Base-by-base conservation (phyloP, 1,284 basidiomycete genomes). In the Thelephora terrestris region DNA sequence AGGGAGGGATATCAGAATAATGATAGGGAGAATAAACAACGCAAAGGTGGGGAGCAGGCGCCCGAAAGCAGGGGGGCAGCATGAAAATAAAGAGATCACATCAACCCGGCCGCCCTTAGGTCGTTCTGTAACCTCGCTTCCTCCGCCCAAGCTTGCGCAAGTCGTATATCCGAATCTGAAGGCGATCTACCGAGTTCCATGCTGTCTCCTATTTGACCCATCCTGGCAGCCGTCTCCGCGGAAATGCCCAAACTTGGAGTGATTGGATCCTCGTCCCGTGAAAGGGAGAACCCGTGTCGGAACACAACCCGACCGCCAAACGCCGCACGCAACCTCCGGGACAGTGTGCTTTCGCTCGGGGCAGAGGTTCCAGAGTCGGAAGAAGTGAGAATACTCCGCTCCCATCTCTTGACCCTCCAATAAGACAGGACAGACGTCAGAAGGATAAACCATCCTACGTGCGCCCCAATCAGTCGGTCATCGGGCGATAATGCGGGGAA, bases 361-460 rank as follows among this genome's bases (percentile, higher is more conserved):
- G 57, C 42, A 56, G 62, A 52, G 27, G 51, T 49, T 50, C 53
- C 18, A 46, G 55, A 35, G 20, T 52, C 43, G 35, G 53, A 7
- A 49, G 55, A 42, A 23, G 74, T 71, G 24, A 89, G 70, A 48
- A 90, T 83, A 18, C 81, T 78, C 50, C 76, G 71, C 61, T 90
- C 86, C 86, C 85, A 89, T 39, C 90, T 79, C 64, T 93, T 93
- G 50, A 94, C 89, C 43, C 91, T 79, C 87, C 89, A 95, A 71
- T 87, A 96, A 25, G 88, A 85, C 43, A 96, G 82, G 9, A 94
- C 61, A 17, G 85, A 88, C 1, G 90, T 94, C 45, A 95, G 71
- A 23, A 97, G 76, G 49, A 94, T 73, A 68, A 96, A 95, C 91
- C 92, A 96, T 1, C 93, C 89, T 75, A 52, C 14, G 35, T 21